Evolutionary conservation across 2,329 filamentous ascomycete genomes (phyloP), one percentile per base, ranked within the genome.

Genomic region (Sclerotiophoma versabilis): DNA sequence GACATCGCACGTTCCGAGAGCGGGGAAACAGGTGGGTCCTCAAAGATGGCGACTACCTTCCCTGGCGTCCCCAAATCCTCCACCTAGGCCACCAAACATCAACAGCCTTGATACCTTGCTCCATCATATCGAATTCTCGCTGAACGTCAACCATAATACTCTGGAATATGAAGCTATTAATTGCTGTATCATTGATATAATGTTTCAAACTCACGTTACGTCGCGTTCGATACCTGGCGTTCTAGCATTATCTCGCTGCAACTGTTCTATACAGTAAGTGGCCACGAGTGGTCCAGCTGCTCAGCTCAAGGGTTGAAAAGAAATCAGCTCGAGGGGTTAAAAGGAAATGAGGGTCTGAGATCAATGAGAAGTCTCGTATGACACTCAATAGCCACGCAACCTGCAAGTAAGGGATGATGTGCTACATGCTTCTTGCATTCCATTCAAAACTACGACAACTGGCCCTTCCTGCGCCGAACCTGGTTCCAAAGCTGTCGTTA

Each of bases 401-500:
- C 1, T 17, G 23, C 27, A 54, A 30, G 50, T 19, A 54, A 54
- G 50, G 50, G 50, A 43, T 42, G 32, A 15, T 38, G 50, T 48
- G 37, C 32, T 9, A 48, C 43, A 17, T 14, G 14, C 20, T 38
- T 43, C 34, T 41, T 26, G 23, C 50, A 54, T 54, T 54, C 50
- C 50, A 27, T 33, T 30, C 15, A 54, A 54, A 48, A 48, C 44
- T 26, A 26, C 43, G 44, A 37, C 50, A 54, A 54, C 50, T 54
- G 44, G 30, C 44, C 38, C 38, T 38, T 29, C 44, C 44, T 37
- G 30, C 20, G 32, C 25, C 25, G 19, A 30, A 19, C 36, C 37
- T 30, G 43, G 32, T 34, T 25, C 37, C 30, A 54, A 43, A 43
- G 17, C 15, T 37, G 15, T 26, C 37, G 30, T 26, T 54, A 20